Base-by-base conservation (phyloP, 2,329 filamentous ascomycete genomes). In the Fusarium anguioides region DNA sequence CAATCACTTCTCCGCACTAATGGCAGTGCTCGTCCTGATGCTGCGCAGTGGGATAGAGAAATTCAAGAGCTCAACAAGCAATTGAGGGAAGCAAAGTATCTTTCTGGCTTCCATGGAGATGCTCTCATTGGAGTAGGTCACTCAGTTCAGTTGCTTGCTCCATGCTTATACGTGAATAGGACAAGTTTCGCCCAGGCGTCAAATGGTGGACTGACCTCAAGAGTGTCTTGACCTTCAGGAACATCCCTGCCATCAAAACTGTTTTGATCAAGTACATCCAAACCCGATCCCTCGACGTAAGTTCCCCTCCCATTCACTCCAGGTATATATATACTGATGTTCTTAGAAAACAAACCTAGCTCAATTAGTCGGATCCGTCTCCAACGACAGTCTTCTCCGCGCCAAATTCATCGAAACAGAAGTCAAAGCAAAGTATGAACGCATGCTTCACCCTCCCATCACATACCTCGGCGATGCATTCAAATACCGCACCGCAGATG, bases 401-500 rank as follows among this genome's bases (percentile, higher is more conserved):
- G 52, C 45, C 27, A 41, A 51, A n/a, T 56, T 51, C 18, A 51
- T 56, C 6, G 52, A 56, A 8, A 35, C n/a, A 1, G 45, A 56
- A 36, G 52, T 56, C 18, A 56, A 56, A 8, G 18, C 36, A 2
- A 56, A 56, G 27, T 56, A 50, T 6, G 52, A 56, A 12, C 27
- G 52, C 3, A 56, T 56, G 45, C 52, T 56, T 10, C 52, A 56
- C 14, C 52, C 52, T 8, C 52, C 45, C 4, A 17, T 72, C 4
- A 65, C 70, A 1, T 74, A 73, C 27, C 64, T 74, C 1, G 72
- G 72, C 3, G 66, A 72, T 39, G 68, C 64, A 1, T 73, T 71
- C 47, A 60, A 67, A 26, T 74, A 74, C 20, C 66, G 72, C 15
- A 69, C 68, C 9, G 68, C 74, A 6, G 70, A 77, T 35, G 75